These are phyloP conservation scores for Draba incana DNA, from an alignment of 345 rosid genomes.

Conservation along the genomic window DNA sequence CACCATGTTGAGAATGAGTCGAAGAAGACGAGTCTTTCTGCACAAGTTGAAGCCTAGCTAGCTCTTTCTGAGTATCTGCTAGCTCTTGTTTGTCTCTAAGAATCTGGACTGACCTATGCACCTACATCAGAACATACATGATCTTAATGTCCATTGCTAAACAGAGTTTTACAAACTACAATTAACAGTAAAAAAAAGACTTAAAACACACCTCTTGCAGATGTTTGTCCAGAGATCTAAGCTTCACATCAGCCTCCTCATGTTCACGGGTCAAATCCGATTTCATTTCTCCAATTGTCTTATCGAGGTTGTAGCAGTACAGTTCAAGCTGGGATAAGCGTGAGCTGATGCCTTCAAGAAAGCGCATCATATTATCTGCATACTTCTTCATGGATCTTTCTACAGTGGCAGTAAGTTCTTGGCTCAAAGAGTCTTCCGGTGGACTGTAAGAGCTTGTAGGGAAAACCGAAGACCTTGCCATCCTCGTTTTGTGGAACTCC, in stretches of 20 bases:
- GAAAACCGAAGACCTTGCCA: conserved; percentile 63
- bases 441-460: conserved; percentile 68
- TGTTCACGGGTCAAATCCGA: conserved; percentile 71
- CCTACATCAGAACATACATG: conserved; percentile 52
- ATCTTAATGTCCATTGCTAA: not conserved
- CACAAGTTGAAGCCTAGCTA: conserved; percentile 87
- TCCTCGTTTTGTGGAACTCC: conserved; percentile 86
- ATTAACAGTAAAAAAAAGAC: not conserved
- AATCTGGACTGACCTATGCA: conserved; percentile 96
- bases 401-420: conserved; percentile 60
- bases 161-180: not conserved
- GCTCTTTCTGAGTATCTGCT: conserved; percentile 89
- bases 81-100: conserved; percentile 98
- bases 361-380: conserved; percentile 77
- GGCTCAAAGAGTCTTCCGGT: conserved; percentile 80
- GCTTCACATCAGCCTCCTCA: conserved; percentile 78
- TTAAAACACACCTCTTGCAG: conserved; percentile 75
- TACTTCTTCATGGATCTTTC: conserved; percentile 86
- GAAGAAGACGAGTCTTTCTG: conserved; percentile 84
- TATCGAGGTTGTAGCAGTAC: conserved; percentile 92
- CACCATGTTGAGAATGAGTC: conserved; percentile 64
- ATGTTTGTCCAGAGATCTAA: conserved; percentile 88
- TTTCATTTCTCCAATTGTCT: conserved; percentile 93
- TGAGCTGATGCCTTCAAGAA: conserved; percentile 96
- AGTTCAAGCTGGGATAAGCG: conserved; percentile 90